These are phyloP conservation scores for Elongisporangium undulatum DNA, from an alignment of 352 stramenopile species.

Conservation along the genomic window DNA sequence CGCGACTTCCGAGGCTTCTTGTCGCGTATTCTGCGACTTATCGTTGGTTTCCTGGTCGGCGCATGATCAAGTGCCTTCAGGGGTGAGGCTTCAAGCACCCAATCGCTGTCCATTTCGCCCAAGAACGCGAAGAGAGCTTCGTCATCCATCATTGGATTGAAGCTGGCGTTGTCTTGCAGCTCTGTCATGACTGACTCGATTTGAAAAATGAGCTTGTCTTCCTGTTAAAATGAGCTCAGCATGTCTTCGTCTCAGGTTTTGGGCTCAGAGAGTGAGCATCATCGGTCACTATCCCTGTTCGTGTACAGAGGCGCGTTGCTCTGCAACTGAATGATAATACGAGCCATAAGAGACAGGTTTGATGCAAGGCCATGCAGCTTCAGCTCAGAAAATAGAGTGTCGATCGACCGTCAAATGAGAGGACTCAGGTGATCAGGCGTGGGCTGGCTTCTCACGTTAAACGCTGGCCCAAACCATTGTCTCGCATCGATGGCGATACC, in stretches of 20 bases:
- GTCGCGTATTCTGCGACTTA: not conserved
- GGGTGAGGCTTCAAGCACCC: not conserved
- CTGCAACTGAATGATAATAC: not conserved
- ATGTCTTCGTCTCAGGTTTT: not conserved
- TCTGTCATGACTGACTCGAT: not conserved
- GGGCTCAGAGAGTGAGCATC: not conserved
- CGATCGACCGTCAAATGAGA: too few relatives aligned
- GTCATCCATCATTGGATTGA: not conserved
- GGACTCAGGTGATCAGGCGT: too few relatives aligned
- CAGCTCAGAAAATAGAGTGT: too few relatives aligned
- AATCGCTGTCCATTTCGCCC: not conserved
- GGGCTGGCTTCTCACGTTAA: too few relatives aligned
- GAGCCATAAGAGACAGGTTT: too few relatives aligned
- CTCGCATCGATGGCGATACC: too few relatives aligned
- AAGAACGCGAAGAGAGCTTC: not conserved
- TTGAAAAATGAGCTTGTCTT: not conserved
- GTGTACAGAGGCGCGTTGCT: not conserved
- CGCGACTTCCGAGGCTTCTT: not conserved
- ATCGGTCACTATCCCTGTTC: not conserved
- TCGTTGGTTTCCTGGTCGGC: not conserved
- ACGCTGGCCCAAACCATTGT: too few relatives aligned
- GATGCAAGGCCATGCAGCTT: too few relatives aligned
- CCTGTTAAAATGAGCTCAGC: not conserved
- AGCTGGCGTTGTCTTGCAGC: not conserved
- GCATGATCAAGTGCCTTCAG: not conserved